phyloP scores from a whole-genome alignment of 2,329 filamentous ascomycete species.

The Cladorrhinum sp. region DNA sequence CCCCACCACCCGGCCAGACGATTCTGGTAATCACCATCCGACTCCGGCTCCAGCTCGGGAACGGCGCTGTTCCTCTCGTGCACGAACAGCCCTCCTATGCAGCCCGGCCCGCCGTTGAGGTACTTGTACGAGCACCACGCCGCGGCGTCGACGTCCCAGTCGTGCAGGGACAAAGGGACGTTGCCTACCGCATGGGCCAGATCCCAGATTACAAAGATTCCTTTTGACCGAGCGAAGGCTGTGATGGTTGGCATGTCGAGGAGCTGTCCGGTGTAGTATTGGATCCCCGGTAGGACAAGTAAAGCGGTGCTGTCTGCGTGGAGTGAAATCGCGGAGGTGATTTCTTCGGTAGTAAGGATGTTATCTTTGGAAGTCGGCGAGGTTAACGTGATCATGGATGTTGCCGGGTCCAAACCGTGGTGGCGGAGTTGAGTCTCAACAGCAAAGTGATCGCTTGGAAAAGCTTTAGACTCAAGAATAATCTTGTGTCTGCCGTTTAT shows the following conservation, averaged over 20 bases:
- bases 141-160: conserved; percentile 76
- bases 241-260: conserved; percentile 74
- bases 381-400: conserved; percentile 67
- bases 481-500: conserved; percentile 62
- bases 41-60: conserved; percentile 23
- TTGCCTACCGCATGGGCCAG: conserved; percentile 78
- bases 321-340: conserved; percentile 62
- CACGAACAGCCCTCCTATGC: conserved; percentile 71
- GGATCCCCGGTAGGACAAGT: conserved; percentile 72
- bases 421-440: conserved; percentile 71
- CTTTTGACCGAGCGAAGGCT: conserved; percentile 61
- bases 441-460: conserved; percentile 78
- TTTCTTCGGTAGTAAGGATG: conserved; percentile 62
- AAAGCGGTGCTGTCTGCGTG: conserved; percentile 65
- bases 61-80: conserved; percentile 61
- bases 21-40: conserved; percentile 40
- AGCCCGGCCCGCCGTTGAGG: conserved; percentile 71
- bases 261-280: conserved; percentile 77
- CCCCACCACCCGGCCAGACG: conserved; percentile 81
- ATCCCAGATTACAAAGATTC: conserved; percentile 73
- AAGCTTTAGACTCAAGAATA: conserved; percentile 75
- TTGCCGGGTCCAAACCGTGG: conserved; percentile 60
- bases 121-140: conserved; percentile 86
- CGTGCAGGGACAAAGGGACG: conserved; percentile 66
- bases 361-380: conserved; percentile 48